Base-by-base conservation (phyloP, 1,284 basidiomycete species). In the Calocybe gambosa region DNA sequence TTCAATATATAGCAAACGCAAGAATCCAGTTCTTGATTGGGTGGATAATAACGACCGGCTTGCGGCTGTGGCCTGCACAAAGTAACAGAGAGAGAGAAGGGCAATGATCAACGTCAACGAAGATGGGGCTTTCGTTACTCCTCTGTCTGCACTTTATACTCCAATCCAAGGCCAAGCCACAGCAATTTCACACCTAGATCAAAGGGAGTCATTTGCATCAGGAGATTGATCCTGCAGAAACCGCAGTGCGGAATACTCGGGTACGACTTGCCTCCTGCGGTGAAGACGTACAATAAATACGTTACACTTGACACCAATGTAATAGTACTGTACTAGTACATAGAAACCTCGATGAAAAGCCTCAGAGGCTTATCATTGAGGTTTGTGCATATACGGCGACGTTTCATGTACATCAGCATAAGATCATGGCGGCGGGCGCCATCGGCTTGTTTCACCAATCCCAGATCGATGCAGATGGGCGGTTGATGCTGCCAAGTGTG, bases 1-100 rank as follows among this genome's bases (percentile, higher is more conserved):
- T 50, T 33, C 21, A 18, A 16, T 23, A 21, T 38, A 9, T 43
- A 26, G 13, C 21, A 36, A 29, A 29, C 13, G 13, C 43, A 50
- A 50, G 45, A 50, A 44, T 45, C 45, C 49, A 51, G 50, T 51
- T 51, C 52, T 54, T 51, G 47, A n/a, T 29, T 42, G 39, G 34
- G 45, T 38, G n/a, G 26, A 46, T 31, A 42, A 44, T 43, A 37
- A 23, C 21, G 21, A 50, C 52, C 46, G 39, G 50, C 48, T 54
- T 42, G 43, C 44, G 26, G 40, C 38, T 43, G 53, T 49, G 53
- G 29, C 43, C 44, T 44, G 53, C 50, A 54, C 50, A 26, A 42
- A 42, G 43, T 21, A 26, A 46, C 39, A 36, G 26, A 25, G 41
- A 26, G 23, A 19, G 38, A 44, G 23, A 26, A 9, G 28, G 28